Percentiles rank a stretch among this genome's conserved stretches.
Conservation (phyloP, 176 grass and related monocot species). For the Pharus latifolius region DNA sequence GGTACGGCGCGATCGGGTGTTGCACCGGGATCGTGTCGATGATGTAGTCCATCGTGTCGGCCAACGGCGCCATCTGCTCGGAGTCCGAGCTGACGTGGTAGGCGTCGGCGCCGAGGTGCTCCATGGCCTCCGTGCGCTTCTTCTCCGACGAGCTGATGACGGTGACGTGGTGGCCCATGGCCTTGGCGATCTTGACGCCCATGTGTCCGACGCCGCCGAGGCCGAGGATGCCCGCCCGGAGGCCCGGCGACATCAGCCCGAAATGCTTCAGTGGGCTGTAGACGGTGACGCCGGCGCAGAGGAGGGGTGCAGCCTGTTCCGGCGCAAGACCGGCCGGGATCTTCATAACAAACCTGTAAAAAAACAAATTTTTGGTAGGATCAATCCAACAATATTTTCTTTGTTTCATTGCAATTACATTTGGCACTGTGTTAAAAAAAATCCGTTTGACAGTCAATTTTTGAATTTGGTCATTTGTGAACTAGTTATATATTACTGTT, state of each 20-base stretch:
- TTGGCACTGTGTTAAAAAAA: too few relatives aligned
- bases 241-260: constrained; percentile 43
- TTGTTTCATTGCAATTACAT: too few relatives aligned
- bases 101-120: constrained; percentile 80
- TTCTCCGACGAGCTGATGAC: constrained; percentile 82
- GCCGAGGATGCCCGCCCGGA: constrained; percentile 62
- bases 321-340: constrained; percentile 52
- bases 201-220: constrained; percentile 96
- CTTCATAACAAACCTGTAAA: constrained; percentile 68
- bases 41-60: constrained; percentile 81
- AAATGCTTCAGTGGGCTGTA: constrained; percentile 97
- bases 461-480: too few relatives aligned
- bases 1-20: constrained; percentile 82
- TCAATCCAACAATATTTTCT: too few relatives aligned
- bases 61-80: constrained; percentile 39
- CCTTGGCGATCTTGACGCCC: constrained; percentile 88
- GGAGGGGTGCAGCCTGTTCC: constrained; percentile 83
- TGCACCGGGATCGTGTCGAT: constrained; percentile 83
- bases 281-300: constrained; percentile 85
- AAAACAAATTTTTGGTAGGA: neutral
- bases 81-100: constrained; percentile 78
- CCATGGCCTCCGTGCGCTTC: constrained; percentile 75
- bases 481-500: too few relatives aligned
- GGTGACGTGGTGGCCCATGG: constrained; percentile 90
- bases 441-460: too few relatives aligned